phyloP scores from a whole-genome alignment of 257 asterid genomes.

The Schizonepeta tenuifolia region DNA sequence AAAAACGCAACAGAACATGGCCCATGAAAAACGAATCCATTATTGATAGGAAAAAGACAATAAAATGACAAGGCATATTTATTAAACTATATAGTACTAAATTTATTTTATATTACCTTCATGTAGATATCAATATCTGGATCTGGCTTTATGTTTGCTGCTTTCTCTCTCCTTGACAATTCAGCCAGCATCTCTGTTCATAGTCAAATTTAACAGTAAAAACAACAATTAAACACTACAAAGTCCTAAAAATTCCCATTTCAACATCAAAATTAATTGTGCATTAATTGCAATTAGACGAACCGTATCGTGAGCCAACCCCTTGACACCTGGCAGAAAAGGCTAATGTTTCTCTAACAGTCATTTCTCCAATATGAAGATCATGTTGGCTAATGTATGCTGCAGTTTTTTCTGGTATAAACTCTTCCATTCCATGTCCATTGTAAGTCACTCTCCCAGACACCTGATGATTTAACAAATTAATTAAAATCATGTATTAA shows the following conservation, averaged over 20 bases:
- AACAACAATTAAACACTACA: not conserved
- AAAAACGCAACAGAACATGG: not conserved
- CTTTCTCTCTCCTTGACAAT: constrained; percentile 60
- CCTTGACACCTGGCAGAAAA: constrained; percentile 82
- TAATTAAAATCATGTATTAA: not conserved
- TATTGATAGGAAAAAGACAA: not conserved
- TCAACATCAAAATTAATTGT: not conserved
- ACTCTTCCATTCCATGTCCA: constrained; percentile 62
- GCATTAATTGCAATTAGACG: constrained; percentile 17
- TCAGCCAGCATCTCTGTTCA: constrained; percentile 75
- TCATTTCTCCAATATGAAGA: constrained; percentile 76
- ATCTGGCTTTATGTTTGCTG: constrained; percentile 62
- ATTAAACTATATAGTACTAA: too few species aligned
- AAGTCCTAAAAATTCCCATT: too few species aligned
- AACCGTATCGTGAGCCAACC: constrained; percentile 72
- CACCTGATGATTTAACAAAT: constrained; percentile 25
- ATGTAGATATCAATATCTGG: constrained; percentile 58
- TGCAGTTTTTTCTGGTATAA: constrained; percentile 65
- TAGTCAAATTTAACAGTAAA: not conserved
- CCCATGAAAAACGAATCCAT: not conserved
- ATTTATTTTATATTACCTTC: constrained; percentile 42
- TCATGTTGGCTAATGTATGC: constrained; percentile 72
- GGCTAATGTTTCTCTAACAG: constrained; percentile 73
- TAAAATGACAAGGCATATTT: not conserved
- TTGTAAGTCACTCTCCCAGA: constrained; percentile 60